phyloP scores from a whole-genome alignment of 2,329 filamentous ascomycete genomes.

The Ampelomyces quisqualis region DNA sequence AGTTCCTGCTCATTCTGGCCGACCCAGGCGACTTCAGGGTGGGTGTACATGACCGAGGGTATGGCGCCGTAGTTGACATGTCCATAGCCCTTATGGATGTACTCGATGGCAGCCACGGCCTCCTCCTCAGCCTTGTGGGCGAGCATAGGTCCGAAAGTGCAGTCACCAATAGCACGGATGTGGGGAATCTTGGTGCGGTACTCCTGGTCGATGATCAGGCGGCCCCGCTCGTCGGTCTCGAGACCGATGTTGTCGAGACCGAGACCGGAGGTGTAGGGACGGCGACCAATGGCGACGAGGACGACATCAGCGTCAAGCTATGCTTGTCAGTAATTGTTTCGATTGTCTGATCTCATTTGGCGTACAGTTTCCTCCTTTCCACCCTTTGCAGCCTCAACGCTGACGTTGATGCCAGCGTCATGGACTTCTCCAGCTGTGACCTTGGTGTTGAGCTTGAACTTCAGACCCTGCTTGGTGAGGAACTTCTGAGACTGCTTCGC shows the following conservation, averaged over 20 bases:
- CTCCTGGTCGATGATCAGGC: slow-evolving; percentile 95
- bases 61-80: slow-evolving; percentile 99
- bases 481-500: slow-evolving; percentile 91
- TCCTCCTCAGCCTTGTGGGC: slow-evolving; percentile 99
- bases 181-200: slow-evolving; percentile 98
- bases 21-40: slow-evolving; percentile 98
- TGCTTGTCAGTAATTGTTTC: slow-evolving; percentile 16
- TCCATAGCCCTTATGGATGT: slow-evolving; percentile 95
- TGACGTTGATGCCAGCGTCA: slow-evolving; percentile 75
- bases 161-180: slow-evolving; percentile 94
- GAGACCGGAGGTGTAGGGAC: slow-evolving; percentile 89
- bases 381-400: slow-evolving; percentile 90
- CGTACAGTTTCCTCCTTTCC: slow-evolving; percentile 89
- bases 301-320: slow-evolving; percentile 93
- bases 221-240: slow-evolving; percentile 88
- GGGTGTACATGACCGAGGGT: slow-evolving; percentile 98
- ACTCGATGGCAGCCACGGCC: slow-evolving; percentile 90
- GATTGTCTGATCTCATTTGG: slow-evolving; percentile 10
- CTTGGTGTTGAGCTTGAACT: slow-evolving; percentile 98
- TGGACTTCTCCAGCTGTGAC: slow-evolving; percentile 80
- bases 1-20: slow-evolving; percentile 96
- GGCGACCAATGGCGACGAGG: slow-evolving; percentile 92
- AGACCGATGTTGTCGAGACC: slow-evolving; percentile 92
- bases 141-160: slow-evolving; percentile 97
- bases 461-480: slow-evolving; percentile 92